A percentile compares a stretch with the other conserved stretches of the same genome.
phyloP scores from a whole-genome alignment of 306 rosid genomes.

The Potentilla sterilis region DNA sequence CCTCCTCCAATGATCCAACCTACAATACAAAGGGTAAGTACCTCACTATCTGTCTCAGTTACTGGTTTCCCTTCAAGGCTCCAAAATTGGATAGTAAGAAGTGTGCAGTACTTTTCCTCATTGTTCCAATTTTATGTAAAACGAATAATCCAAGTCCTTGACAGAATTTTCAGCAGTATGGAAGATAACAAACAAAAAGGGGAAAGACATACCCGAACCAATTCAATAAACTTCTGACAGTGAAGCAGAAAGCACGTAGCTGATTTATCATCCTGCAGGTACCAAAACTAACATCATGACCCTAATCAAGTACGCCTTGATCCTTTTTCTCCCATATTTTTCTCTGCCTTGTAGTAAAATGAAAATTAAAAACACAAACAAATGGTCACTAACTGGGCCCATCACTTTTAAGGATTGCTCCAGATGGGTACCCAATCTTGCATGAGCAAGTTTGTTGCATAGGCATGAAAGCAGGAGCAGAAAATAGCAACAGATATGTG shows the following conservation, averaged over 20 bases:
- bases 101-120: not conserved
- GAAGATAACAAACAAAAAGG: constrained; percentile 16
- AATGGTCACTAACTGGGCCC: not conserved
- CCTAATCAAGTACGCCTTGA: not conserved
- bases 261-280: constrained; percentile 83
- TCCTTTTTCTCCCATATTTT: not conserved
- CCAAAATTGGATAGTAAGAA: not conserved
- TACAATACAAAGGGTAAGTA: constrained; percentile 30
- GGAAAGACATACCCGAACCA: constrained; percentile 77
- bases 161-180: not conserved
- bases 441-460: not conserved
- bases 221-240: constrained; percentile 89
- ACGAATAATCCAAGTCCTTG: not conserved
- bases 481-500: not conserved
- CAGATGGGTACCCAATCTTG: not conserved
- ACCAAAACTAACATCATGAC: constrained; percentile 27
- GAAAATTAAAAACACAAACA: not conserved
- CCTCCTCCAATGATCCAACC: constrained; percentile 91
- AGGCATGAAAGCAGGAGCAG: not conserved
- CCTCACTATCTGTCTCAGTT: constrained; percentile 7
- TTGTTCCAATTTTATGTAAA: not conserved
- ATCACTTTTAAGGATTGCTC: not conserved
- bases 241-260: constrained; percentile 93
- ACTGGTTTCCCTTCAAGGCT: not conserved
- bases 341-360: not conserved